Base-by-base conservation (phyloP, 2,329 filamentous ascomycete genomes). In the Alternaria alternata region DNA sequence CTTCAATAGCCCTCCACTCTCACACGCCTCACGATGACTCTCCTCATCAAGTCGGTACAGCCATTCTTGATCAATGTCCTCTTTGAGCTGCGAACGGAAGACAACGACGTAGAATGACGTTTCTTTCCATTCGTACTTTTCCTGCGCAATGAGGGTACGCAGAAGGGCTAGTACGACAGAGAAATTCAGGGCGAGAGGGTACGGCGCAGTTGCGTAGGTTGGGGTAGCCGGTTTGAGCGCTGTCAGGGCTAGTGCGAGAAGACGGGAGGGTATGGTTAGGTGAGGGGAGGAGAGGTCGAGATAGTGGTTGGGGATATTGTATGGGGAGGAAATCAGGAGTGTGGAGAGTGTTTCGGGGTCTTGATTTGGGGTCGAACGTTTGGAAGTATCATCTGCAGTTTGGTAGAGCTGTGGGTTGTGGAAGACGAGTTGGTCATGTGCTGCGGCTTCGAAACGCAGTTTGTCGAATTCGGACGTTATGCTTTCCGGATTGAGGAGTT, bases 1-100 rank as follows among this genome's bases (percentile, higher is more conserved):
- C 78, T 96, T 96, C 73, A 97, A 80, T 73, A 97, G 86, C 0
- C 93, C 93, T 6, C 93, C 93, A 70, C 88, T 91, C 39, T 85
- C 85, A 18, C 89, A 89, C 12, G 94, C 94, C 76, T 97, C 93
- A 24, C 86, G 84, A 76, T 97, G 93, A 7, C 91, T 91, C 60
- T 88, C 88, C 73, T 89, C 89, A 78, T 97, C 94, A 32, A 97
- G 84, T 26, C 84, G 83, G 41, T 89, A 89, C 39, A 97, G 84
- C 59, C 90, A 84, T 11, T 86, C 86, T 60, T 88, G 87, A 63
- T 92, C 87, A 1, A 89, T 90, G 12, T 83, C 86, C 2, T 85
- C 83, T 38, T 88, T 88, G 57, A 97, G 87, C 65, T 84, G 86
- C 6, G 91, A 94, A 16, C 92, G 86, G 79, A 97, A 97, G 5